Evolutionary conservation across 2,329 filamentous ascomycete species (phyloP).

Genomic region (Purpureocillium takamizusanense): DNA sequence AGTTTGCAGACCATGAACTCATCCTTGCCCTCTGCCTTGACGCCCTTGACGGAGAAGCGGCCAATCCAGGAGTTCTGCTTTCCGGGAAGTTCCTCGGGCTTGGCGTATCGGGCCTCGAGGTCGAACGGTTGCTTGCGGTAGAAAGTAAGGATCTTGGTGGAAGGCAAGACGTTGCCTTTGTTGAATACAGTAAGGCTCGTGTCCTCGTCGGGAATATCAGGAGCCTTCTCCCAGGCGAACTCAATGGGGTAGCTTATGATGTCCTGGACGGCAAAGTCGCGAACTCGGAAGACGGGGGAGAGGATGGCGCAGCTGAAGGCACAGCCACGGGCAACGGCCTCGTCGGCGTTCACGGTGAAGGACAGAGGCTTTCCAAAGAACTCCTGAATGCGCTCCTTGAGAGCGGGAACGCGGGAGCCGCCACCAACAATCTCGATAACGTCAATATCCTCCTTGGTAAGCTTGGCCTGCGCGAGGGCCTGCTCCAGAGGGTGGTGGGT

Average conservation of each 20-base stretch:
- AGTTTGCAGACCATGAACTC: constrained; percentile 99
- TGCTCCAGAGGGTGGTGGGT: constrained; percentile 72
- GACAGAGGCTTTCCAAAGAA: constrained; percentile 93
- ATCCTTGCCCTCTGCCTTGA: constrained; percentile 85
- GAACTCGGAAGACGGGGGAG: constrained; percentile 94
- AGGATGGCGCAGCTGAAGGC: constrained; percentile 97
- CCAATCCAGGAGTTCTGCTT: constrained; percentile 94
- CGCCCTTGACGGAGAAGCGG: constrained; percentile 93
- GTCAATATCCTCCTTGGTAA: constrained; percentile 88
- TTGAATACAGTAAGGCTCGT: constrained; percentile 96
- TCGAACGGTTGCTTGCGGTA: constrained; percentile 98
- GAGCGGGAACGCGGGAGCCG: constrained; percentile 81
- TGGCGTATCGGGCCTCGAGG: constrained; percentile 86
- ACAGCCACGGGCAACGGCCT: constrained; percentile 90
- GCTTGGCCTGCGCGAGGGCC: constrained; percentile 86
- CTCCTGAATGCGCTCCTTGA: constrained; percentile 81
- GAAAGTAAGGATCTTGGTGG: constrained; percentile 98
- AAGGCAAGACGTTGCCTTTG: constrained; percentile 92
- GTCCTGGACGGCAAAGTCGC: constrained; percentile 95
- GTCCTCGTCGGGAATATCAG: constrained; percentile 97
- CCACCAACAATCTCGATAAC: constrained; percentile 88
- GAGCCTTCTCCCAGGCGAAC: constrained; percentile 97
- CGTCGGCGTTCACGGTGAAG: constrained; percentile 96
- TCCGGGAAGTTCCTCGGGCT: constrained; percentile 77
- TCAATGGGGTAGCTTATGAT: constrained; percentile 98